Evolutionary conservation across 495 filamentous ascomycete genomes (phyloP), one percentile per base, ranked within the genome.

Genomic region (Penicillium paxilli): DNA sequence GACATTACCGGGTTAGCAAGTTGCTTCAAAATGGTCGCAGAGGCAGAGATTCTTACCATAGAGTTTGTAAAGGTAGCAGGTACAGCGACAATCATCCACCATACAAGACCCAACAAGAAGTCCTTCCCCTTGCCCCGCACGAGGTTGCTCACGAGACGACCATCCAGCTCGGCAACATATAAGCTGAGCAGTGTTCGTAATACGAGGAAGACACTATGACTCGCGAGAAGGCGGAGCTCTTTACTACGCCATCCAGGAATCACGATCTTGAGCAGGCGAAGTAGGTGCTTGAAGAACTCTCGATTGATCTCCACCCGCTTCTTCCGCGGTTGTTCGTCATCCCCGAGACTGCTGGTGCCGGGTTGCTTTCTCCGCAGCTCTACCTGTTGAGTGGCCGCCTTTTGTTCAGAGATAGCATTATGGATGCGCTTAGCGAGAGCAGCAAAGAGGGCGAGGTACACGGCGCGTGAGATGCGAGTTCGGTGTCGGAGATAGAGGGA

Each of bases 11-110:
- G 32, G 45, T 62, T 46, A 64, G 51, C 49, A 49, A 28, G 26
- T 28, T 33, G 7, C 38, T 30, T 44, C 24, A 45, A 33, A 17
- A 42, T 51, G 51, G 58, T 64, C 52, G 57, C 54, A 56, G 30
- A 12, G n/a, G 59, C 52, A 25, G 19, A 35, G n/a, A 11, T 17
- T 73, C 87, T 67, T 68, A 95, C 89, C 95, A 98, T 98, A 2
- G 94, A 97, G 71, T 98, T 98, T 21, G 94, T 98, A 60, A 98
- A 98, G 0, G 95, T 97, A 16, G 94, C 95, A 4, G 94, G 94
- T n/a, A 98, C 79, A 38, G 94, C 92, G 60, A 98, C 93, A 58
- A 91, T 72, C 94, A 98, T 98, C 94, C 94, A 98, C 92, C 93
- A 98, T 4, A 95, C 84, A 57, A 98, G 82, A 9, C 91, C 87